phyloP scores from a whole-genome alignment of 1,139 yeast genomes.

The Yamadazyma conglobata region DNA sequence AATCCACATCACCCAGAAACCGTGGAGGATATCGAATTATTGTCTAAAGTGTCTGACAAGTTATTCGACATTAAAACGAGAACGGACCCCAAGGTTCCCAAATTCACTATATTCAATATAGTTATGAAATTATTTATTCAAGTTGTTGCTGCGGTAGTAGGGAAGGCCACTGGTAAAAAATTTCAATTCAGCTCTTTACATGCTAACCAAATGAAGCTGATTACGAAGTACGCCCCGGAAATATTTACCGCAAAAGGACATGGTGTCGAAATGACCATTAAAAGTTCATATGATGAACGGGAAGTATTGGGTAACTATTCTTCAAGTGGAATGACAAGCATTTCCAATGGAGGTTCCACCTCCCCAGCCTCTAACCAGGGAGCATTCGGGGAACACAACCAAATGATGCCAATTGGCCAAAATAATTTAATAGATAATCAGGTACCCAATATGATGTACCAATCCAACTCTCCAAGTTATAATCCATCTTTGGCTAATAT shows the following conservation, averaged over 20 bases:
- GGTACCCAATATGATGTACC: too few relatives aligned
- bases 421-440: too few relatives aligned
- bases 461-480: constrained; percentile 18
- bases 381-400: background rate
- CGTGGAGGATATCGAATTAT: constrained; percentile 26
- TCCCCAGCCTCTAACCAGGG: background rate
- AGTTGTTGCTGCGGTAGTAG: constrained; percentile 18
- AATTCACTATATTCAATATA: constrained; percentile 9
- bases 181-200: constrained; percentile 1
- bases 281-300: constrained; percentile 7
- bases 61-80: constrained; percentile 6
- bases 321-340: background rate
- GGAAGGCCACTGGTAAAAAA: constrained; percentile 7
- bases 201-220: constrained; percentile 7
- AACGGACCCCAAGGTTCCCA: background rate
- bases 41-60: constrained; percentile 25
- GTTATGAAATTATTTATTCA: constrained; percentile 21
- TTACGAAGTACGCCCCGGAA: constrained; percentile 13
- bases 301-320: constrained; percentile 6
- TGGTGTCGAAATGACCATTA: too few relatives aligned
- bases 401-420: too few relatives aligned
- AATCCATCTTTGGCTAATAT: constrained; percentile 26
- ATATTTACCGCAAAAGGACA: constrained; percentile 6
- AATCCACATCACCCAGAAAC: constrained; percentile 30
- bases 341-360: background rate